phyloP scores from a whole-genome alignment of 805 yeast species.

The Cyberlindnera xishuangbannaensis region DNA sequence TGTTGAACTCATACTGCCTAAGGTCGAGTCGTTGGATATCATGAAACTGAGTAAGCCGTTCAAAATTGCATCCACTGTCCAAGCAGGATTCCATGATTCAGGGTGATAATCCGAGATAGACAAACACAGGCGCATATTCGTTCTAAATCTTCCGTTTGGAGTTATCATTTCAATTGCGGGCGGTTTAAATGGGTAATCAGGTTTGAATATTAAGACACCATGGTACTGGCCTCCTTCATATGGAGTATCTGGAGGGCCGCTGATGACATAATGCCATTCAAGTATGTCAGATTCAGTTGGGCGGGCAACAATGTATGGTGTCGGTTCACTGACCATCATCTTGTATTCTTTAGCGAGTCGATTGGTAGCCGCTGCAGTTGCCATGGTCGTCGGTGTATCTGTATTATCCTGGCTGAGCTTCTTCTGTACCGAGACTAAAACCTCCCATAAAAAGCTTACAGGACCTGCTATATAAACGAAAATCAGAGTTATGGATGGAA shows the following conservation, averaged over 20 bases:
- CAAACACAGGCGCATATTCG: slow-evolving; percentile 72
- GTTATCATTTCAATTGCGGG: slow-evolving; percentile 84
- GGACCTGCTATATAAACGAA: too few relatives aligned
- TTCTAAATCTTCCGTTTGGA: slow-evolving; percentile 79
- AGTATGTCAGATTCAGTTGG: slow-evolving; percentile 82
- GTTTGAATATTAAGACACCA: slow-evolving; percentile 74
- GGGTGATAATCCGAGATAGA: slow-evolving; percentile 92
- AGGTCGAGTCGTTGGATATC: slow-evolving; percentile 79
- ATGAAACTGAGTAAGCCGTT: slow-evolving; percentile 84
- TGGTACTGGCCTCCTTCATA: slow-evolving; percentile 82
- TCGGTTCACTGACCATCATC: slow-evolving; percentile 65
- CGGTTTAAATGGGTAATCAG: slow-evolving; percentile 84
- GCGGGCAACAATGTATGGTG: slow-evolving; percentile 75
- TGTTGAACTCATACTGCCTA: slow-evolving; percentile 69
- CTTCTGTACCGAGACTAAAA: too few relatives aligned
- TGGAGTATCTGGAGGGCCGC: slow-evolving; percentile 89
- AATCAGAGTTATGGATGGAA: too few relatives aligned
- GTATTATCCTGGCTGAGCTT: too few relatives aligned
- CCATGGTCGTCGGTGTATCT: slow-evolving; percentile 5
- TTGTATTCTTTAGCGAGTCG: slow-evolving; percentile 75
- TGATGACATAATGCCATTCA: slow-evolving; percentile 88
- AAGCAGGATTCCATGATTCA: slow-evolving; percentile 91
- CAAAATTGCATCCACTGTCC: slow-evolving; percentile 86
- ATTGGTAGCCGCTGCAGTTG: slow-evolving; percentile 29
- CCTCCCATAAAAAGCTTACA: too few relatives aligned